Evolutionary conservation across 1,284 basidiomycete species (phyloP), one percentile per base, ranked within the genome.

Genomic region (Boletellus deceptivus): DNA sequence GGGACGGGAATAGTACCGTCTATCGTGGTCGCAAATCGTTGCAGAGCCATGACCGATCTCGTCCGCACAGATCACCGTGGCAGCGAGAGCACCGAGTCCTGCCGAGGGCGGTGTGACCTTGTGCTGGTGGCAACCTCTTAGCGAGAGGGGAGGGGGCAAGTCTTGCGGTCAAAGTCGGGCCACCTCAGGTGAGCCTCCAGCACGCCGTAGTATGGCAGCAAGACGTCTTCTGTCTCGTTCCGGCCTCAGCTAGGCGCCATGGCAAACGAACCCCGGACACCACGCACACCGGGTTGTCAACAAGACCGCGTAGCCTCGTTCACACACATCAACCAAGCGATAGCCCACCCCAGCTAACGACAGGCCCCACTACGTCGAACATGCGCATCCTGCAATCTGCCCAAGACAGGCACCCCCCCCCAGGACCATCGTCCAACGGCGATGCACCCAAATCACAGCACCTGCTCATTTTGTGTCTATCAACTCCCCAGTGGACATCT

Each of bases 1-100:
- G 75, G 75, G 7, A 89, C 73, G 4, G 89, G 89, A 44, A 90
- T 88, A 1, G 84, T 82, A 17, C 88, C 87, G 56, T 91, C 87
- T 11, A 87, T 72, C 24, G 72, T 59, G 56, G 67, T 72, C 38
- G 80, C 77, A 61, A 75, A 83, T 40, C 76, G 73, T 55, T 74
- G 78, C 33, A 88, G 62, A 24, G 70, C 72, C 82, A 85, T 84
- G 43, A 6, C 42, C 7, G 33, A 54, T 49, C 20, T 31, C 52
- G 44, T 29, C 48, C 6, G 25, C 46, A 20, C 35, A 36, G 50
- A 27, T 43, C 45, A 14, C 17, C 20, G 29, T 29, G 34, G 20
- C 22, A 34, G 47, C 25, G 24, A 40, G 27, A 27, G 31, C 35
- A 35, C 34, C 38, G 47, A 55, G 44, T 62, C 43, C 59, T 18